A percentile compares a stretch with the other conserved stretches of the same genome.
phyloP scores from a whole-genome alignment of 2,329 filamentous ascomycete species.

The Fusarium coicis region DNA sequence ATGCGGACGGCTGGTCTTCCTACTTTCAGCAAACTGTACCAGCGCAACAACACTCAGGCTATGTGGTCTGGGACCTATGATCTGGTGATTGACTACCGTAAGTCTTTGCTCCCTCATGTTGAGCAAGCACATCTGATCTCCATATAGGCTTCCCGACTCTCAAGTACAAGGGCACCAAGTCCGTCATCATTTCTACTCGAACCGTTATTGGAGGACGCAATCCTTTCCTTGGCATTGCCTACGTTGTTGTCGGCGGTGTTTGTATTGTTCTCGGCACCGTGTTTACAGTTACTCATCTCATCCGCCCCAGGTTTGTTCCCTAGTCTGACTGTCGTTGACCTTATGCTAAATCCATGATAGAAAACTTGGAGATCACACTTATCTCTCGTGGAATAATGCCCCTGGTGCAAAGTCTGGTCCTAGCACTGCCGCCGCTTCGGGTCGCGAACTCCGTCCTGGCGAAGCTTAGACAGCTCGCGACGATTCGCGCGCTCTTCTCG shows the following conservation, averaged over 20 bases:
- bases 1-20: slow-evolving; percentile 97
- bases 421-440: slow-evolving; percentile 60
- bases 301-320: slow-evolving; percentile 81
- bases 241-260: slow-evolving; percentile 91
- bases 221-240: slow-evolving; percentile 94
- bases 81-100: slow-evolving; percentile 82
- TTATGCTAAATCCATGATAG: slow-evolving; percentile 56
- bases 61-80: slow-evolving; percentile 80
- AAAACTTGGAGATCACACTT: slow-evolving; percentile 98
- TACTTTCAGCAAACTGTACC: slow-evolving; percentile 92
- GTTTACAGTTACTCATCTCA: slow-evolving; percentile 90
- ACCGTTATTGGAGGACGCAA: slow-evolving; percentile 96
- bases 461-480: slow-evolving; percentile 53
- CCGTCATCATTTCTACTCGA: slow-evolving; percentile 86
- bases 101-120: slow-evolving; percentile 50
- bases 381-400: slow-evolving; percentile 90
- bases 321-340: background rate
- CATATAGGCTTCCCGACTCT: slow-evolving; percentile 80
- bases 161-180: slow-evolving; percentile 87
- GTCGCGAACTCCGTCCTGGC: slow-evolving; percentile 64
- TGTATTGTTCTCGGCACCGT: slow-evolving; percentile 89
- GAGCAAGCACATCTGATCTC: slow-evolving; percentile 11
- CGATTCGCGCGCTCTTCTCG: slow-evolving; percentile 39
- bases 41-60: slow-evolving; percentile 77
- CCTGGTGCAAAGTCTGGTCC: slow-evolving; percentile 57